These are phyloP conservation scores for Cydonia oblonga DNA, from an alignment of 331 rosid species.

Conservation along the genomic window DNA sequence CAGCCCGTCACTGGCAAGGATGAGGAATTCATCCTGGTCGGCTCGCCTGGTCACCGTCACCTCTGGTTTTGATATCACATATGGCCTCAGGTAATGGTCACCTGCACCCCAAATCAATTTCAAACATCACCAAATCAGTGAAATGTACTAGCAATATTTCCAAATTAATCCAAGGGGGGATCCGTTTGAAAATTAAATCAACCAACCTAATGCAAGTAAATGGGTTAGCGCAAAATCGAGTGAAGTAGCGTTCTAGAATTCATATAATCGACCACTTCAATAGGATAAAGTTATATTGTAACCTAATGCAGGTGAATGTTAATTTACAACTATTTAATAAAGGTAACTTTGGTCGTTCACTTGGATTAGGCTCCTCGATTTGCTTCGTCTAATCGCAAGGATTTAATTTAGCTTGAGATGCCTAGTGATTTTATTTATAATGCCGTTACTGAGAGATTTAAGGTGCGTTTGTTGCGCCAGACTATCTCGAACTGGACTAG, in stretches of 20 bases:
- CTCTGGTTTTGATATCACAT: constrained; percentile 71
- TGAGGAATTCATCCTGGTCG: constrained; percentile 57
- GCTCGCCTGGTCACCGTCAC: constrained; percentile 60
- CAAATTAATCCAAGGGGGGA: too few relatives aligned
- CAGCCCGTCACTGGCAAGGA: constrained; percentile 81
- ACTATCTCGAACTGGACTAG: too few relatives aligned
- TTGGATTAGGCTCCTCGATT: neutral
- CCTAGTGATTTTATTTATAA: too few relatives aligned
- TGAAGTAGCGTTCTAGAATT: too few relatives aligned
- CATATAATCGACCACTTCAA: too few relatives aligned
- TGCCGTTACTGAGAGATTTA: too few relatives aligned
- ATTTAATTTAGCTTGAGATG: neutral
- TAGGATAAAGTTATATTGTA: too few relatives aligned
- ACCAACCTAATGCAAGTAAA: neutral
- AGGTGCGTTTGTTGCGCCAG: too few relatives aligned
- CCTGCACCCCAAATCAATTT: constrained; percentile 23
- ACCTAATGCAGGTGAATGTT: neutral
- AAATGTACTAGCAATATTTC: neutral
- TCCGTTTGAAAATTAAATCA: too few relatives aligned
- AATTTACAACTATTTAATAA: too few relatives aligned
- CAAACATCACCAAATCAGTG: neutral
- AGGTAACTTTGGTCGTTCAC: neutral
- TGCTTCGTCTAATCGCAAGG: neutral
- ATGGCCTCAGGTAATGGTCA: constrained; percentile 72
- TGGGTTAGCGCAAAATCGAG: too few relatives aligned